Percentiles rank a stretch among this genome's conserved stretches.
Evolutionary conservation across 2,329 filamentous ascomycete species (phyloP).

Genomic region (Elsinoe necatrix): DNA sequence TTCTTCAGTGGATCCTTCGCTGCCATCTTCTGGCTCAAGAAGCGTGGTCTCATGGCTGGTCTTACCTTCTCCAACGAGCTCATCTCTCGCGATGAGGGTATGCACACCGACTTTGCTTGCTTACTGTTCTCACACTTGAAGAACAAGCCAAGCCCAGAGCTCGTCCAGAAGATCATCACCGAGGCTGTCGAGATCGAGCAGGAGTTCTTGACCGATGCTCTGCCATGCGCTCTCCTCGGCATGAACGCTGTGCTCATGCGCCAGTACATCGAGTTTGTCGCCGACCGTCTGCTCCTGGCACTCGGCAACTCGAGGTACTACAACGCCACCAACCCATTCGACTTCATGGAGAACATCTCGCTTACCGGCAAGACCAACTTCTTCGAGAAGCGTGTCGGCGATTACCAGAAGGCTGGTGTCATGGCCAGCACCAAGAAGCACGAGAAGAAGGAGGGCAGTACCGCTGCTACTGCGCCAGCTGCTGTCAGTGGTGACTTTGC

Average conservation of each 20-base stretch:
- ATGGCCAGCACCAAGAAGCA: constrained; percentile 81
- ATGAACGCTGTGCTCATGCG: constrained; percentile 98
- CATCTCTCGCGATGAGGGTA: constrained; percentile 97
- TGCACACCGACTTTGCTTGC: constrained; percentile 98
- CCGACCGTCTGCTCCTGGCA: constrained; percentile 84
- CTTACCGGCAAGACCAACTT: constrained; percentile 99
- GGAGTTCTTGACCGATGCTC: constrained; percentile 93
- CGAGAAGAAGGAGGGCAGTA: constrained; percentile 40
- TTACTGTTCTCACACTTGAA: constrained; percentile 96
- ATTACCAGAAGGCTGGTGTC: constrained; percentile 99
- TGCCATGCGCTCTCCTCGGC: constrained; percentile 85
- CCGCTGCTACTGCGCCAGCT: constrained; percentile 38
- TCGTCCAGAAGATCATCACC: constrained; percentile 79
- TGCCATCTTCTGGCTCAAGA: constrained; percentile 99
- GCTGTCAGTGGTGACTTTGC: constrained; percentile 62
- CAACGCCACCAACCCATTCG: constrained; percentile 90
- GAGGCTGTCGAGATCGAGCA: constrained; percentile 94
- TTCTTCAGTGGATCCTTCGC: constrained; percentile 99
- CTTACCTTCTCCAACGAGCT: constrained; percentile 99
- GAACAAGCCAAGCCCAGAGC: constrained; percentile 73
- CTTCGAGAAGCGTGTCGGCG: constrained; percentile 99
- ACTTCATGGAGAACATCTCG: constrained; percentile 99
- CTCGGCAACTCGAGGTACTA: constrained; percentile 93
- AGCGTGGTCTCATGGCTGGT: constrained; percentile 97
- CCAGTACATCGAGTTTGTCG: constrained; percentile 99